Evolutionary conservation across 2,329 filamentous ascomycete genomes (phyloP).

Genomic region (Pyrenophora seminiperda): DNA sequence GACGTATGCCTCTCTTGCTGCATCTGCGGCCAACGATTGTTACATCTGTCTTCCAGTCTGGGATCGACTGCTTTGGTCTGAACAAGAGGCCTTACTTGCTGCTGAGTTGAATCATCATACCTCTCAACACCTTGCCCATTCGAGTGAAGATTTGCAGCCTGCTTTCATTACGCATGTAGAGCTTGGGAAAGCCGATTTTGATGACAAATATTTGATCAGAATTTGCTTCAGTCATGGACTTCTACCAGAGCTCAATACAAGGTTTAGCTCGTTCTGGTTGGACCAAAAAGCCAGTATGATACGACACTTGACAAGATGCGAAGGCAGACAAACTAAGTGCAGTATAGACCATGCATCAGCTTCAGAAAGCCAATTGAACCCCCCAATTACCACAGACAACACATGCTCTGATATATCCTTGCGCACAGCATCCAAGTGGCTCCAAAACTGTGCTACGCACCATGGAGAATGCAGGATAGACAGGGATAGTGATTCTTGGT

Average conservation of each 20-base stretch:
- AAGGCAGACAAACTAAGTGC: not conserved
- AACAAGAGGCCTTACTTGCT: not conserved
- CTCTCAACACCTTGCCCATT: not conserved
- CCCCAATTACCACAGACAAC: not conserved
- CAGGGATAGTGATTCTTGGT: not conserved
- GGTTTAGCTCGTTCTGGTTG: not conserved
- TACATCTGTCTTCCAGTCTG: not conserved
- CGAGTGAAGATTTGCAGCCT: not conserved
- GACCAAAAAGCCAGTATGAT: not conserved
- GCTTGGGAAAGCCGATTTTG: not conserved
- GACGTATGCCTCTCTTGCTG: not conserved
- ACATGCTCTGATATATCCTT: not conserved
- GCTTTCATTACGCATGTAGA: not conserved
- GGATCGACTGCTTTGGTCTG: not conserved
- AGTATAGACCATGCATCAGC: not conserved
- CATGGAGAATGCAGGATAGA: not conserved
- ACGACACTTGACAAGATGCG: not conserved
- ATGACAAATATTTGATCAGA: not conserved
- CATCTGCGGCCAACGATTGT: not conserved
- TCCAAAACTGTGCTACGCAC: constrained; percentile 1
- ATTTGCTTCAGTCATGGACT: not conserved
- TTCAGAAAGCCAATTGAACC: too few species aligned
- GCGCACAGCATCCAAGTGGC: constrained; percentile 1
- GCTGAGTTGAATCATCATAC: not conserved
- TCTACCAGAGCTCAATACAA: not conserved